Base-by-base conservation (phyloP, 1,139 yeast species). In the Hansenula anomala region DNA sequence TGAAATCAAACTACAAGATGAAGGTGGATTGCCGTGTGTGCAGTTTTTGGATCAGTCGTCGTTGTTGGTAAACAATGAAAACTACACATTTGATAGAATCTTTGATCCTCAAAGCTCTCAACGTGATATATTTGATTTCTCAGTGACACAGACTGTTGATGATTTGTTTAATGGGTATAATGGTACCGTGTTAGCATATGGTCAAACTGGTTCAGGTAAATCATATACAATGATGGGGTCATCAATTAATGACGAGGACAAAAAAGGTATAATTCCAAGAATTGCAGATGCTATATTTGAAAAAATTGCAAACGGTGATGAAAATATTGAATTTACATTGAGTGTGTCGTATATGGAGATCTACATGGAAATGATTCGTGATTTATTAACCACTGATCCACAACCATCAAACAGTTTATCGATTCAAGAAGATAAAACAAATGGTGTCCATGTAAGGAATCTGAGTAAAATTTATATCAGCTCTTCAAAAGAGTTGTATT, bases 191-290 rank as follows among this genome's bases (percentile, higher is more conserved):
- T 63, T 89, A 33, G 90, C 95, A 1, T 89, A 87, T 59, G 97
- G 96, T 8, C 96, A 86, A 56, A 83, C 95, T 0, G 94, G 95
- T 0, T 75, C 94, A 1, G 96, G 96, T 4, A 88, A 88, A 56
- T 78, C 95, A 0, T 79, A 78, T 55, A 84, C 96, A 3, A 84
- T 89, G 95, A 75, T 85, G 74, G 96, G 96, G 1, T 55, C 66
- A 3, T 63, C 68, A 17, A 53, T 69, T n/a, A 69, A 65, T 22
- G 69, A 68, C 34, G 62, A 63, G 0, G 55, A 52, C 2, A 36
- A 46, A 11, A 57, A 69, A 16, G 96, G 96, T 4, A 69, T 84
- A 22, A 79, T 85, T 15, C 95, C 95, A 0, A 66, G 95, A 30
- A 78, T 87, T 14, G 73, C 85, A 15, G 80, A 80, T 37, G 75